Evolutionary conservation across 2,329 filamentous ascomycete species (phyloP).

Genomic region (Neofusicoccum cordaticola): DNA sequence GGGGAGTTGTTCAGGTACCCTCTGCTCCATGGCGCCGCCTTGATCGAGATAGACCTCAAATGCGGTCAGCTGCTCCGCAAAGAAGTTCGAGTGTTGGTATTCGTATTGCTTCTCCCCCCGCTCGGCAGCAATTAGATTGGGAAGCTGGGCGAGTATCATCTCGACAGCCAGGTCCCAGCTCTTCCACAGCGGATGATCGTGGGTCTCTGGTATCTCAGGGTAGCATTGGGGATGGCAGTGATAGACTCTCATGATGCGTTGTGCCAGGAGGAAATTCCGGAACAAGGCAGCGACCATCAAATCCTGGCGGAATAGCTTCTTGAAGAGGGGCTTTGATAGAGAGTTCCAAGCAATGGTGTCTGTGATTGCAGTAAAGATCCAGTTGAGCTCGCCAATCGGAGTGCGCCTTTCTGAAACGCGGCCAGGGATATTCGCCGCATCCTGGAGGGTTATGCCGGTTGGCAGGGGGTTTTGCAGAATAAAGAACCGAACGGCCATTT

Average conservation of each 20-base stretch:
- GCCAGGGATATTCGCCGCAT: conserved; percentile 85
- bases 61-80: conserved; percentile 92
- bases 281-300: conserved; percentile 98
- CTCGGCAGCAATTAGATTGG: conserved; percentile 74
- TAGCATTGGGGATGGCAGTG: conserved; percentile 93
- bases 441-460: conserved; percentile 68
- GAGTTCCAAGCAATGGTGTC: conserved; percentile 99
- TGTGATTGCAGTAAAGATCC: conserved; percentile 99
- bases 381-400: conserved; percentile 92
- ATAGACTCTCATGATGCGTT: conserved; percentile 94
- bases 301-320: conserved; percentile 95
- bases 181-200: conserved; percentile 91
- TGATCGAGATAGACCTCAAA: conserved; percentile 93
- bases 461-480: conserved; percentile 83
- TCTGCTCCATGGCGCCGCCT: conserved; percentile 78
- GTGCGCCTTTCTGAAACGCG: conserved; percentile 89
- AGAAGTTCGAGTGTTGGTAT: conserved; percentile 93
- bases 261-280: conserved; percentile 89
- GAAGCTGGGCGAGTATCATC: conserved; percentile 86
- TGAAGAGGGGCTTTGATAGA: conserved; percentile 82
- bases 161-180: conserved; percentile 98
- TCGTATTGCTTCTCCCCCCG: conserved; percentile 76
- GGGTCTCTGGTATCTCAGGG: conserved; percentile 87
- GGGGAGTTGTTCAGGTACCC: conserved; percentile 88
- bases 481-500: conserved; percentile 96